A percentile compares a stretch with the other conserved stretches of the same genome.
These are phyloP conservation scores for Megacollybia marginata DNA, from an alignment of 768 basidiomycete genomes.

Conservation along the genomic window DNA sequence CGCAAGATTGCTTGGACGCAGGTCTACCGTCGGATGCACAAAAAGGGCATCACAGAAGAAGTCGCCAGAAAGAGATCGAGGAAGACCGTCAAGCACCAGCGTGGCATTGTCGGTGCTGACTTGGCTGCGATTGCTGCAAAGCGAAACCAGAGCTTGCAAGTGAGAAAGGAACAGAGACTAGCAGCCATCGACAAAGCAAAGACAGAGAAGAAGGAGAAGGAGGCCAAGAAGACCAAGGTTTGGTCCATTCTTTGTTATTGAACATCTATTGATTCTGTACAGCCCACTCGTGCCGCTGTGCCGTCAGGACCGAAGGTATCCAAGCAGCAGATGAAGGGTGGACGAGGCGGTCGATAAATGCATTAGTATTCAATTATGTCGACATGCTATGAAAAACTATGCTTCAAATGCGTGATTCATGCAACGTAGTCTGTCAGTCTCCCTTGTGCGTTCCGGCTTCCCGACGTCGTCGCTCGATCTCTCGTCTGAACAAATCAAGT, in stretches of 20 bases:
- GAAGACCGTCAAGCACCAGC: slow-evolving; percentile 95
- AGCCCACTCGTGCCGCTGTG: slow-evolving; percentile 51
- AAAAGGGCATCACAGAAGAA: slow-evolving; percentile 99
- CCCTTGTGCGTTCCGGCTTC: neutral
- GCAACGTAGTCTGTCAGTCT: too few species aligned
- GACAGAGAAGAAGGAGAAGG: slow-evolving; percentile 95
- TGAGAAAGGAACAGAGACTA: slow-evolving; percentile 72
- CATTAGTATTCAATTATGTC: too few species aligned
- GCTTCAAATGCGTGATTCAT: too few species aligned
- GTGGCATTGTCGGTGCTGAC: slow-evolving; percentile 97
- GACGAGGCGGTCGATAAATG: slow-evolving; percentile 65
- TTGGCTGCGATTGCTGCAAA: slow-evolving; percentile 84
- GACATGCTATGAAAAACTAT: too few species aligned
- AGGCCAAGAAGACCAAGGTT: slow-evolving; percentile 84
- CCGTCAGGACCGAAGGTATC: slow-evolving; percentile 76
- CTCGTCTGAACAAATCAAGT: neutral
- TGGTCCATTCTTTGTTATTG: slow-evolving; percentile 13
- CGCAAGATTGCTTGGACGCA: slow-evolving; percentile 98
- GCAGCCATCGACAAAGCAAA: slow-evolving; percentile 92
- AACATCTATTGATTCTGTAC: slow-evolving; percentile 5
- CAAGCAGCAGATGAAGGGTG: slow-evolving; percentile 95
- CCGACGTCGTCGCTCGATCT: slow-evolving; percentile 1
- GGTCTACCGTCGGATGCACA: slow-evolving; percentile 95
- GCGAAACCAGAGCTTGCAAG: slow-evolving; percentile 86
- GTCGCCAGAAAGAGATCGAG: slow-evolving; percentile 98